Evolutionary conservation across 441 rosid species (phyloP).

Genomic region (Kokia cookei): DNA sequence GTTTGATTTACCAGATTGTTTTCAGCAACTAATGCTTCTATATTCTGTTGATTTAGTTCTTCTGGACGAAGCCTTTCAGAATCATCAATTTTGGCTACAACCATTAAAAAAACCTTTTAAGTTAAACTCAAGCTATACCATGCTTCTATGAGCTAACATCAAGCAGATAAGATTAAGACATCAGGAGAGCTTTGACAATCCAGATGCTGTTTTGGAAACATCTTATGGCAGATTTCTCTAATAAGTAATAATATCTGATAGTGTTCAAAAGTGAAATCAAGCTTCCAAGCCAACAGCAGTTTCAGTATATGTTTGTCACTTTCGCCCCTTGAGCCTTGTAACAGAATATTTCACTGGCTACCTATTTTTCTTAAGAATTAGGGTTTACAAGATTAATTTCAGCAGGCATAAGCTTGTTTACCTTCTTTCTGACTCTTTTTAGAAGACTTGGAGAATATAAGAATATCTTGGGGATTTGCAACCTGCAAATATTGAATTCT

Average conservation of each 20-base stretch:
- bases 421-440: slow-evolving; percentile 60
- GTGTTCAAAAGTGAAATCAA: not conserved
- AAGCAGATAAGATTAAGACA: not conserved
- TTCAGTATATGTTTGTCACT: not conserved
- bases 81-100: slow-evolving; percentile 46
- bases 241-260: not conserved
- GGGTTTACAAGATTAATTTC: not conserved
- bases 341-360: not conserved
- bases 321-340: not conserved
- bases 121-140: not conserved
- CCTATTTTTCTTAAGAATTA: not conserved
- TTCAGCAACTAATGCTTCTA: slow-evolving; percentile 98
- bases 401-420: not conserved
- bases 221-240: not conserved
- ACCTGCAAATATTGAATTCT: slow-evolving; percentile 41
- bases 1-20: slow-evolving; percentile 66
- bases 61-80: slow-evolving; percentile 95
- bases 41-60: slow-evolving; percentile 95
- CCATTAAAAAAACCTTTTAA: slow-evolving; percentile 9
- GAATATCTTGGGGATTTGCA: slow-evolving; percentile 98
- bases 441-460: slow-evolving; percentile 90
- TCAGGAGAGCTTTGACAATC: not conserved
- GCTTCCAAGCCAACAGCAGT: not conserved
- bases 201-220: not conserved
- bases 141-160: not conserved